phyloP scores from a whole-genome alignment of 331 rosid genomes.

The Pyracantha coccinea region DNA sequence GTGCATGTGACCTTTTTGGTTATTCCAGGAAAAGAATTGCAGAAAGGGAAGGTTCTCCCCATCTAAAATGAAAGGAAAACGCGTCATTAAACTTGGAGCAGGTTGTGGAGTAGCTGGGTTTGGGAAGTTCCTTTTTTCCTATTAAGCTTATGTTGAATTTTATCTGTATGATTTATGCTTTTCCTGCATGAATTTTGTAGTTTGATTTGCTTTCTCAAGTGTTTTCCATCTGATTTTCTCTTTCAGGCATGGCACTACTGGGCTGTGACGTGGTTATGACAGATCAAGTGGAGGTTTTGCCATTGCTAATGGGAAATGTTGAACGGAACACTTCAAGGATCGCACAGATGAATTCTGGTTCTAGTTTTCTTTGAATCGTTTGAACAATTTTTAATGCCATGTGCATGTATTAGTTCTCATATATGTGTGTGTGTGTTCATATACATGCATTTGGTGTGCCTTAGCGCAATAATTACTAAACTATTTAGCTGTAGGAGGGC shows the following conservation, averaged over 20 bases:
- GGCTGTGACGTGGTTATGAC: slow-evolving; percentile 83
- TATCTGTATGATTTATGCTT: not conserved
- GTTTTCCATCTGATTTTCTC: slow-evolving; percentile 16
- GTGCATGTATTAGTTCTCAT: slow-evolving; percentile 1
- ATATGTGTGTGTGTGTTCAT: too few relatives aligned
- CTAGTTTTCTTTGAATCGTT: slow-evolving; percentile 33
- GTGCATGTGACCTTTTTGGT: not conserved
- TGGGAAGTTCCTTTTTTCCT: slow-evolving; percentile 37
- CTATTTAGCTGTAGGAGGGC: too few relatives aligned
- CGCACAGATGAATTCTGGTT: slow-evolving; percentile 55
- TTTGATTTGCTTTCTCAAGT: slow-evolving; percentile 1
- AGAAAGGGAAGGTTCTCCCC: slow-evolving; percentile 87
- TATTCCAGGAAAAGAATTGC: slow-evolving; percentile 72
- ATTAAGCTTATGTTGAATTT: not conserved
- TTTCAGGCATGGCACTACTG: slow-evolving; percentile 87
- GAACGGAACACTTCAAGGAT: slow-evolving; percentile 83
- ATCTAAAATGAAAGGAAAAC: slow-evolving; percentile 83
- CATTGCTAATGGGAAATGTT: slow-evolving; percentile 64
- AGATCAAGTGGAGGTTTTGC: slow-evolving; percentile 86
- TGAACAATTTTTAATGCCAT: not conserved
- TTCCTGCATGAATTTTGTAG: slow-evolving; percentile 10
- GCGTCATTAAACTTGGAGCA: slow-evolving; percentile 89
- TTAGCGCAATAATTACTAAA: too few relatives aligned
- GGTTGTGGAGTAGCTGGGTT: slow-evolving; percentile 98
- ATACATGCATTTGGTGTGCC: too few relatives aligned